Percentiles rank a stretch among this genome's conserved stretches.
These are phyloP conservation scores for Kwoniella shandongensis DNA, from an alignment of 768 basidiomycete species.

Conservation along the genomic window DNA sequence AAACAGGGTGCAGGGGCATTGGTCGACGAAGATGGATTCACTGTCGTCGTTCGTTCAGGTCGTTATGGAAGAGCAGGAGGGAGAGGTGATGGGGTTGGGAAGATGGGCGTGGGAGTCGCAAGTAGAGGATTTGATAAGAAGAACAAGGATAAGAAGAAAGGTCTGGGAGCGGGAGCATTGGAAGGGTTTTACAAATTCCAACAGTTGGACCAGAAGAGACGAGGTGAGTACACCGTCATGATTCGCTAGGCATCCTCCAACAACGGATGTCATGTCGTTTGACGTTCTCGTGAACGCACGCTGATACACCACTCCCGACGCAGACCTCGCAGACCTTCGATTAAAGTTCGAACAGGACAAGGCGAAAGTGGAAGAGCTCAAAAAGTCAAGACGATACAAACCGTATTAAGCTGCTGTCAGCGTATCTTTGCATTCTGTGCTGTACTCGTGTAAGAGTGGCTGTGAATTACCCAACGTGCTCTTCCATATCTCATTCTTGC, in stretches of 20 bases:
- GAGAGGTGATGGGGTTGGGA: slow-evolving; percentile 67
- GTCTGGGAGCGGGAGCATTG: slow-evolving; percentile 57
- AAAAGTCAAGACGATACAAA: slow-evolving; percentile 76
- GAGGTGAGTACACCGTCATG: slow-evolving; percentile 67
- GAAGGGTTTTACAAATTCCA: slow-evolving; percentile 84
- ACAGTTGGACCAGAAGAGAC: slow-evolving; percentile 80
- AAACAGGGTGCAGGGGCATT: slow-evolving; percentile 71
- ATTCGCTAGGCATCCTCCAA: background rate
- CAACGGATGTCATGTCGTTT: background rate
- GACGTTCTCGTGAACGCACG: slow-evolving; percentile 6
- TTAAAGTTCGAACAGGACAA: slow-evolving; percentile 86
- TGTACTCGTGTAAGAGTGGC: no score
- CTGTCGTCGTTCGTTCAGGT: slow-evolving; percentile 87
- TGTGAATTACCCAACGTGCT: no score
- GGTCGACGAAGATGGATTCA: slow-evolving; percentile 93
- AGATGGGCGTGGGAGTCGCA: slow-evolving; percentile 70
- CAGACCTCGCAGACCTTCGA: slow-evolving; percentile 65
- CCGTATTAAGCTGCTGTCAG: slow-evolving; percentile 68
- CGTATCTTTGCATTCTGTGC: background rate
- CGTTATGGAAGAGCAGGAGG: slow-evolving; percentile 85
- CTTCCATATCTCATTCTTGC: no score
- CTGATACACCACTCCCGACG: background rate
- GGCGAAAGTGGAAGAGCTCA: slow-evolving; percentile 75
- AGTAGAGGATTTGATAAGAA: slow-evolving; percentile 61
- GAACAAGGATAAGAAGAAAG: slow-evolving; percentile 59